Evolutionary conservation across 139 green algal genomes (phyloP), one percentile per base, ranked within the genome.

Genomic region (Klebsormidium nitens): DNA sequence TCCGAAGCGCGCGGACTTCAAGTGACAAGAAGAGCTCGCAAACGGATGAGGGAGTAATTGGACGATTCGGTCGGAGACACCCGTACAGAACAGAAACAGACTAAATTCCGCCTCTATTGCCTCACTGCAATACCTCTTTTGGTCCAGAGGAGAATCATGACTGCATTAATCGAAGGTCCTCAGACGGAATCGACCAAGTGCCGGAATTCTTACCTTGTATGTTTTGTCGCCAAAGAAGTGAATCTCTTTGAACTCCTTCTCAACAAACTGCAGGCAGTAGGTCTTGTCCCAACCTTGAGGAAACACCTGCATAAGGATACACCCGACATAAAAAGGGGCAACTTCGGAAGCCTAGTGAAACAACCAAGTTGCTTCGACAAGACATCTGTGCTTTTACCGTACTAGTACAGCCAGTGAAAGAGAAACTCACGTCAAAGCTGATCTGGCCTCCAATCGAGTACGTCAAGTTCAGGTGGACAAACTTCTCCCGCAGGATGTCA

Each of bases 161-260:
- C 5, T 26, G 63, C 48, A 35, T 39, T 70, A 37, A 47, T 8
- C 44, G 65, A 38, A 36, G 29, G 1, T 19, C 6, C 17, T 67
- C 29, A 32, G 62, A 35, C 38, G 14, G 39, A 31, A 63, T 39
- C 19, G 14, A 62, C 29, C 26, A 23, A 1, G 39, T 59, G 38
- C 38, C 19, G 26, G 17, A 23, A 63, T 35, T 47, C 65, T 19
- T 66, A 78, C 89, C 82, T 89, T 70, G 74, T 93, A 96, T 11
- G 95, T 98, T 84, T 99, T 99, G 85, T 99, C 95, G 0, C 95
- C 95, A 65, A 99, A 99, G 74, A 99, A 99, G 84, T 99, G 91
- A 63, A 99, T 91, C 36, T 89, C 85, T n/a, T 96, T 86, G 81
- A 92, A 99, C 6, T 84, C 74, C 2, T 86, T 66, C 55, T 91